phyloP scores from a whole-genome alignment of 148 eudicot species.

The Hydrangea macrophylla region DNA sequence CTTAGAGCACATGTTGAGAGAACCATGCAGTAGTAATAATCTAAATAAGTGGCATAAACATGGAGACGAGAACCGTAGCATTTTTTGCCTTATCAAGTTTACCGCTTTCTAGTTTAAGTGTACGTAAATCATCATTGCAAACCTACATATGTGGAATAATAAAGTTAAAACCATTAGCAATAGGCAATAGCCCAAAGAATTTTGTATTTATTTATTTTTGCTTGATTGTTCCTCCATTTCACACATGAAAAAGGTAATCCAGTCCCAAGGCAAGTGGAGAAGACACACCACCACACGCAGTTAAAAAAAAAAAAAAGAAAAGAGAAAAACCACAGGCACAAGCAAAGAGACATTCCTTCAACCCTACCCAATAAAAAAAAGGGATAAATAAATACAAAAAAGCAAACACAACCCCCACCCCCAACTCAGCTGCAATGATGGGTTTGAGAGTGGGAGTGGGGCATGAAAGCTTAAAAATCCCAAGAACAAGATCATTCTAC shows the following conservation, averaged over 20 bases:
- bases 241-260: slow-evolving; percentile 1
- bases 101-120: too few relatives aligned
- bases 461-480: slow-evolving; percentile 1
- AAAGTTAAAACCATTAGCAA: too few relatives aligned
- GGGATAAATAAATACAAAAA: slow-evolving; percentile 5
- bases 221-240: too few relatives aligned
- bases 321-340: slow-evolving; percentile 1
- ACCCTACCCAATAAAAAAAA: slow-evolving; percentile 11
- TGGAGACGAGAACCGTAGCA: too few relatives aligned
- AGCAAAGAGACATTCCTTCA: slow-evolving; percentile 27
- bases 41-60: too few relatives aligned
- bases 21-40: too few relatives aligned
- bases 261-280: slow-evolving; percentile 23
- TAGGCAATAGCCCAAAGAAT: too few relatives aligned
- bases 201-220: too few relatives aligned
- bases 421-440: slow-evolving; percentile 26
- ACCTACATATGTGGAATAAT: too few relatives aligned
- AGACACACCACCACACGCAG: neutral
- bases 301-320: neutral
- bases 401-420: neutral
- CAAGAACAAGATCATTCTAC: slow-evolving; percentile 4
- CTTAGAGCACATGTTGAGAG: too few relatives aligned
- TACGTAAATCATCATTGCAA: too few relatives aligned
- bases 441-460: slow-evolving; percentile 9
- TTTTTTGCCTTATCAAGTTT: too few relatives aligned